Evolutionary conservation across 2,329 filamentous ascomycete genomes (phyloP).

Genomic region (Alternaria solani): DNA sequence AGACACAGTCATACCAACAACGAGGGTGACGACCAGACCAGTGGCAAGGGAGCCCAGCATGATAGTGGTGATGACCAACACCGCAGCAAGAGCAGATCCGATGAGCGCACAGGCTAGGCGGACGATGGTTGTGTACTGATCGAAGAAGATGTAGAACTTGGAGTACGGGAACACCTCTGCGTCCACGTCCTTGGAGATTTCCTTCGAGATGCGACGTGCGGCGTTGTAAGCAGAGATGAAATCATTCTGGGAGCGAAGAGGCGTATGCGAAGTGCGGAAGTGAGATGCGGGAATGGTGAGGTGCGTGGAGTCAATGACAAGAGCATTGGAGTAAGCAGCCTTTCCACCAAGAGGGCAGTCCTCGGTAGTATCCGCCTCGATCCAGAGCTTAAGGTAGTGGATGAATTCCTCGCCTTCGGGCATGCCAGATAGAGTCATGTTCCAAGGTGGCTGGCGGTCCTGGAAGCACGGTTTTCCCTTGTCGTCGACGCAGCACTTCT

Average conservation of each 20-base stretch:
- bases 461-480: constrained; percentile 77
- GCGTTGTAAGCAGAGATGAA: constrained; percentile 92
- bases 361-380: constrained; percentile 78
- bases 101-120: constrained; percentile 80
- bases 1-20: constrained; percentile 90
- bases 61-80: constrained; percentile 79
- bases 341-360: constrained; percentile 88
- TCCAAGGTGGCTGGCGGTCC: constrained; percentile 81
- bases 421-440: constrained; percentile 88
- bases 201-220: constrained; percentile 84
- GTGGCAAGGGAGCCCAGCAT: constrained; percentile 87
- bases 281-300: constrained; percentile 80
- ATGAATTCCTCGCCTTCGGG: constrained; percentile 92
- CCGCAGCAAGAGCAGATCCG: constrained; percentile 82
- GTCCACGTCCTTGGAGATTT: constrained; percentile 74
- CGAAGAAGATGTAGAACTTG: constrained; percentile 98
- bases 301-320: constrained; percentile 76
- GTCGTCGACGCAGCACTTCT: constrained; percentile 74
- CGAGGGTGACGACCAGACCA: constrained; percentile 80
- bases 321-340: constrained; percentile 83
- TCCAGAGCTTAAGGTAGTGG: constrained; percentile 83
- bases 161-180: constrained; percentile 95
- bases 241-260: constrained; percentile 85
- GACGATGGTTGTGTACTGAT: constrained; percentile 90
- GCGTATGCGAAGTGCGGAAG: constrained; percentile 90